These are phyloP conservation scores for Boletellus ananiceps DNA, from an alignment of 768 basidiomycete species.

Conservation along the genomic window DNA sequence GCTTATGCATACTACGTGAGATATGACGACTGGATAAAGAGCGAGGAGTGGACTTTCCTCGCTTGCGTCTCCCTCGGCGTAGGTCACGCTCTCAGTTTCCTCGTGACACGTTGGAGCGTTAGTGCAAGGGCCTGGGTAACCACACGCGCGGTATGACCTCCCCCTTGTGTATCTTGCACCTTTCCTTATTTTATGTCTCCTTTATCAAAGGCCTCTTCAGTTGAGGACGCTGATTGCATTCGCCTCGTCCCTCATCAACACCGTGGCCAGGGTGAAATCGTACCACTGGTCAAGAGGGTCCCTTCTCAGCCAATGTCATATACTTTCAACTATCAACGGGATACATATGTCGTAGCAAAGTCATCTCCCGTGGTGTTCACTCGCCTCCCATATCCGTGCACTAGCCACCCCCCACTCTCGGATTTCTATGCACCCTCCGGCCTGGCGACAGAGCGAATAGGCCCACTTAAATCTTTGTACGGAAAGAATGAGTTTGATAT, in stretches of 20 bases:
- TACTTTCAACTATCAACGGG: conserved; percentile 91
- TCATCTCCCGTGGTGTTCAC: conserved; percentile 58
- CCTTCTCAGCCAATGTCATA: conserved; percentile 57
- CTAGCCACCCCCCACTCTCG: conserved; percentile 60
- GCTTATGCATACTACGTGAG: conserved; percentile 89
- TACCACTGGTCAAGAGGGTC: conserved; percentile 62
- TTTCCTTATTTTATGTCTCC: background rate
- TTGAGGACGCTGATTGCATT: conserved; percentile 75
- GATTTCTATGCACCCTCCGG: conserved; percentile 60
- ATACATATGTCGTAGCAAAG: conserved; percentile 78
- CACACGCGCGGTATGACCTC: conserved; percentile 55
- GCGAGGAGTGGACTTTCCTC: conserved; percentile 97
- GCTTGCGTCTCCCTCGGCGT: conserved; percentile 81
- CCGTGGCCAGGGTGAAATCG: conserved; percentile 87
- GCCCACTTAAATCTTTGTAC: conserved; percentile 59
- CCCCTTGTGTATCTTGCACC: background rate
- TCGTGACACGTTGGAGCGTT: conserved; percentile 87
- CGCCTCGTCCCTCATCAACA: conserved; percentile 76
- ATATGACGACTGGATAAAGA: conserved; percentile 87
- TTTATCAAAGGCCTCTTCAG: conserved; percentile 45
- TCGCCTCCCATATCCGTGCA: conserved; percentile 85
- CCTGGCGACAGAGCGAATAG: conserved; percentile 45
- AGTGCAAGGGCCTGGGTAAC: conserved; percentile 76
- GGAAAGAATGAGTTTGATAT: conserved; percentile 96
- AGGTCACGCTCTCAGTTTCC: conserved; percentile 88